Evolutionary conservation across 177 flowering plant genomes (phyloP), one percentile per base, ranked within the genome.

Genomic region (Vitis hybrid): DNA sequence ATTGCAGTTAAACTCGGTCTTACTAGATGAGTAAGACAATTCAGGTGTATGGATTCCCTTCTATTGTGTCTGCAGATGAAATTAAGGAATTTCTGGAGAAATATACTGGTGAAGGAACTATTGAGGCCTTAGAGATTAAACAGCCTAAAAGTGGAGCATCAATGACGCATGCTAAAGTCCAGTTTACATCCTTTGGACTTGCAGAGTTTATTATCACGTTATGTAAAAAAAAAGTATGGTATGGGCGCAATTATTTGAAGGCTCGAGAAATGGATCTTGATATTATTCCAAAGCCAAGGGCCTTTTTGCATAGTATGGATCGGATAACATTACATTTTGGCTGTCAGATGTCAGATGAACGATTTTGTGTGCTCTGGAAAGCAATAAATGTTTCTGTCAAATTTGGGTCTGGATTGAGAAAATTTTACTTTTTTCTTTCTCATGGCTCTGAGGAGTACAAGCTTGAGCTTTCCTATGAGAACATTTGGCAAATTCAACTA

Each of bases 401-500:
- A 15, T 85, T 88, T 72, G 92, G 87, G 3, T 40, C 57, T 63
- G 84, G 79, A 14, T 10, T 81, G 73, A 69, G 79, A 40, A 90
- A 77, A 48, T 52, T 88, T 11, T 55, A 74, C 30, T 86, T 90
- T 66, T 65, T 73, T 45, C 50, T 90, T 10, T 52, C 77, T 23
- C 6, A 71, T 67, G 1, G 2, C 15, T 7, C 26, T 10, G 68
- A 21, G 51, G 83, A 82, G 0, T 85, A 87, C 75, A 86, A 73
- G 76, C 84, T 90, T 71, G 86, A 85, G 69, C 84, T 88, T 15
- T 75, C 72, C 10, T 83, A 81, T 64, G 87, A 86, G 60, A 84
- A 78, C 56, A 77, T 90, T 30, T 84, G 91, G 89, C 83, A 83
- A 77, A 79, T 88, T 70, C 83, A 83, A 75, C 77, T 87, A 0